Percentiles rank a stretch among this genome's conserved stretches.
phyloP scores from a whole-genome alignment of 2,329 filamentous ascomycete genomes.

The Fusarium sororula region DNA sequence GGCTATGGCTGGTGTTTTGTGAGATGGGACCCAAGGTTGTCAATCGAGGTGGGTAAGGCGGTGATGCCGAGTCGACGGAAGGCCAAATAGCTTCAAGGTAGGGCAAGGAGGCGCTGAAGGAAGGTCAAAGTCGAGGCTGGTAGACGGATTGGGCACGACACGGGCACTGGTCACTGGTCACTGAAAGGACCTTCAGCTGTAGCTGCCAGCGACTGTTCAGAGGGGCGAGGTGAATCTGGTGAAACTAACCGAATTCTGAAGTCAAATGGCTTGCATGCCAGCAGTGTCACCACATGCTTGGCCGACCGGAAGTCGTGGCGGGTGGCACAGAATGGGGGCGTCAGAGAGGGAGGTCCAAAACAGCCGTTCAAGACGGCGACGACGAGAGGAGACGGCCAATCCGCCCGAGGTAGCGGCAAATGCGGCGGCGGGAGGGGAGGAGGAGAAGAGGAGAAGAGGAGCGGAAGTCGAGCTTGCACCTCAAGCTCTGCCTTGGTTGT shows the following conservation, averaged over 20 bases:
- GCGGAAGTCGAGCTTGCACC: neutral
- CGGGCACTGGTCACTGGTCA: neutral
- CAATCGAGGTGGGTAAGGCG: no score
- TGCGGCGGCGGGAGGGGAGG: no score
- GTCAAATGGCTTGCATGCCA: neutral
- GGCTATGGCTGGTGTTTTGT: neutral
- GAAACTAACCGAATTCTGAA: neutral
- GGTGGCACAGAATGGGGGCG: neutral
- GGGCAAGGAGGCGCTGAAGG: neutral
- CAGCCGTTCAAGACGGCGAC: rapidly evolving
- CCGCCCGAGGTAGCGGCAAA: neutral
- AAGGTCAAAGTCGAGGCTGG: neutral
- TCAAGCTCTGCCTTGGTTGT: neutral
- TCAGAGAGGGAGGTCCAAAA: neutral
- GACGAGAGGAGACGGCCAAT: neutral
- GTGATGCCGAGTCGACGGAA: neutral
- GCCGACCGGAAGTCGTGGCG: neutral
- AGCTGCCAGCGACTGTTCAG: neutral
- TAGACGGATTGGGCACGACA: no score
- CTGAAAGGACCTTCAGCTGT: no score
- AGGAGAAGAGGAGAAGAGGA: neutral
- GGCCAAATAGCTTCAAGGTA: neutral
- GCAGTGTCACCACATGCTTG: rapidly evolving
- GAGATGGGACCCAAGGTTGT: no score
- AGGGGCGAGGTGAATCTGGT: no score